Evolutionary conservation across 75 land plant species (phyloP).

Genomic region (Pinus tabuliformis): DNA sequence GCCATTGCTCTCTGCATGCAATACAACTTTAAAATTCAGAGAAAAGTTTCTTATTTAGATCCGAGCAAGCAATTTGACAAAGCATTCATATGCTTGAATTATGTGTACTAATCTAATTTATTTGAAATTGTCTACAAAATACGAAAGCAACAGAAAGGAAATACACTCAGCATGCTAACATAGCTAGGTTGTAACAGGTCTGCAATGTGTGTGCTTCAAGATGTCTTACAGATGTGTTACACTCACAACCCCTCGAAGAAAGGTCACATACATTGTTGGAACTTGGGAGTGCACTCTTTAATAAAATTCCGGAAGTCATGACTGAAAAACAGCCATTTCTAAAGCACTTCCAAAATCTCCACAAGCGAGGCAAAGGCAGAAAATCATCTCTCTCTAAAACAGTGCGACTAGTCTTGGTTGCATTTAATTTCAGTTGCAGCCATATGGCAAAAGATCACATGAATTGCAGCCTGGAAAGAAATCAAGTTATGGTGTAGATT

Average conservation of each 20-base stretch:
- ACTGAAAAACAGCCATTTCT: not conserved
- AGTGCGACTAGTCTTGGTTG: not conserved
- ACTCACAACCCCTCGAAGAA: not conserved
- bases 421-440: not conserved
- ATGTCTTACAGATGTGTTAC: not conserved
- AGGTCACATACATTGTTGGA: not conserved
- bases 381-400: not conserved
- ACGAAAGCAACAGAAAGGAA: not conserved
- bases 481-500: no score
- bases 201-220: not conserved
- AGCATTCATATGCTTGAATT: not conserved
- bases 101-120: not conserved
- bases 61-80: not conserved
- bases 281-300: not conserved
- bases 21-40: not conserved
- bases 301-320: not conserved
- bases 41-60: not conserved
- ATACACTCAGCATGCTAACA: not conserved
- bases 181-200: not conserved
- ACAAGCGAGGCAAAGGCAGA: not conserved
- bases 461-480: no score
- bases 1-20: constrained; percentile 69
- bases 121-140: not conserved
- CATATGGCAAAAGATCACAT: not conserved
- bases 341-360: not conserved